Evolutionary conservation across 1,284 basidiomycete species (phyloP).

Genomic region (Ustilago sp.): DNA sequence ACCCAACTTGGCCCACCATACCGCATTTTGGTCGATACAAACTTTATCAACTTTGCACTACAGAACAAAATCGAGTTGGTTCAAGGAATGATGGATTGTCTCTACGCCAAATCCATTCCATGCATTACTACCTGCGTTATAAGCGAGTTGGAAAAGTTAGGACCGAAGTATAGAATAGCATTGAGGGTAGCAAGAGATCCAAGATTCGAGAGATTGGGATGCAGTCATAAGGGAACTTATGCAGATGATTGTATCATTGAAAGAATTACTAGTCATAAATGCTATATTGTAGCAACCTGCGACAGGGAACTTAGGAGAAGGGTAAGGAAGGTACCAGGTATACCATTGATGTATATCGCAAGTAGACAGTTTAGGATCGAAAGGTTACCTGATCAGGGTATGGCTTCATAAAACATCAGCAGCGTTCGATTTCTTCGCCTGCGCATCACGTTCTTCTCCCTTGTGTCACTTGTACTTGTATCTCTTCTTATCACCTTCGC

Average conservation of each 20-base stretch:
- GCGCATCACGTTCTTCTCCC: background rate
- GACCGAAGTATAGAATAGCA: constrained; percentile 93
- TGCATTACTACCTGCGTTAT: constrained; percentile 99
- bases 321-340: constrained; percentile 78
- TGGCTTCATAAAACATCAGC: constrained; percentile 44
- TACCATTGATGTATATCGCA: constrained; percentile 68
- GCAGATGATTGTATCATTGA: constrained; percentile 98
- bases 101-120: constrained; percentile 99
- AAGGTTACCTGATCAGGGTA: constrained; percentile 66
- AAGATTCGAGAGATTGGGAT: constrained; percentile 91
- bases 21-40: constrained; percentile 96
- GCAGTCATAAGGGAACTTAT: constrained; percentile 93
- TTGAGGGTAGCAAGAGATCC: constrained; percentile 96
- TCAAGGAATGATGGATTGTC: constrained; percentile 98
- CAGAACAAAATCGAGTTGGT: constrained; percentile 98
- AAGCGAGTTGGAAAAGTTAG: constrained; percentile 96
- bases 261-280: constrained; percentile 91
- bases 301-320: constrained; percentile 92
- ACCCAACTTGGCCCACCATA: constrained; percentile 96
- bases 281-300: constrained; percentile 97
- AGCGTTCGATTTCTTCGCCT: background rate
- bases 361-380: constrained; percentile 65
- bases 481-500: background rate
- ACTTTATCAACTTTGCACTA: constrained; percentile 98
- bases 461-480: constrained; percentile 11